Evolutionary conservation across 768 basidiomycete genomes (phyloP).

Genomic region (Tulasnella sp.): DNA sequence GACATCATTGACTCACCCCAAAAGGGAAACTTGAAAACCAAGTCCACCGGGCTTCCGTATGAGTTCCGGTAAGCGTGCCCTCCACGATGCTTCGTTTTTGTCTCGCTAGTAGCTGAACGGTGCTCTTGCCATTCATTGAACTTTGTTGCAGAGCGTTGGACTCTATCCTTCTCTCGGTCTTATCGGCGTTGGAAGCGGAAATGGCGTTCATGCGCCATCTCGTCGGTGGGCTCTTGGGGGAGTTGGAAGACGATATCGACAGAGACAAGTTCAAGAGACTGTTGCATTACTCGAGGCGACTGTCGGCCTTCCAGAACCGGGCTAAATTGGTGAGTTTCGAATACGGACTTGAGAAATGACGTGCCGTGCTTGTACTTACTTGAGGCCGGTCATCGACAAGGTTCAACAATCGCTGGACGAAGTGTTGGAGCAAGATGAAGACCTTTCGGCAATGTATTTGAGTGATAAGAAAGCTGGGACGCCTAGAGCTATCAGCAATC

Average conservation of each 20-base stretch:
- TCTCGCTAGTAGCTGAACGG: not conserved
- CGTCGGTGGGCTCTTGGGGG: conserved; percentile 79
- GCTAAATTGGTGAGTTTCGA: conserved; percentile 54
- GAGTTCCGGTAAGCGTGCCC: conserved; percentile 61
- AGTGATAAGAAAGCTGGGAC: conserved; percentile 63
- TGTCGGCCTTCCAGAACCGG: conserved; percentile 83
- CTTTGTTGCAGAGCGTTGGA: conserved; percentile 64
- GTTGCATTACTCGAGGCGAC: conserved; percentile 80
- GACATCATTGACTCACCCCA: conserved; percentile 24
- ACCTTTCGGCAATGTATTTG: conserved; percentile 90
- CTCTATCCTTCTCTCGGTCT: conserved; percentile 80
- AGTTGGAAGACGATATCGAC: conserved; percentile 91
- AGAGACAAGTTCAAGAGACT: conserved; percentile 87
- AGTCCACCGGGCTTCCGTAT: conserved; percentile 60
- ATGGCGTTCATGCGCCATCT: conserved; percentile 89
- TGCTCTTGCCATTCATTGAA: conserved; percentile 15
- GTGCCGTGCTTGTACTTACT: not conserved
- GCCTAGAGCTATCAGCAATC: conserved; percentile 58
- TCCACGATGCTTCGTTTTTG: conserved; percentile 10
- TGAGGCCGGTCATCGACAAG: conserved; percentile 27
- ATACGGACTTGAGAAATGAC: not conserved
- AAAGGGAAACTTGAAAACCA: conserved; percentile 69
- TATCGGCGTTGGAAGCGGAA: conserved; percentile 90
- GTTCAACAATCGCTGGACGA: conserved; percentile 87
- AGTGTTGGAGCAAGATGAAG: conserved; percentile 87